Evolutionary conservation across 2,329 filamentous ascomycete species (phyloP).

Genomic region (Didymella exigua): DNA sequence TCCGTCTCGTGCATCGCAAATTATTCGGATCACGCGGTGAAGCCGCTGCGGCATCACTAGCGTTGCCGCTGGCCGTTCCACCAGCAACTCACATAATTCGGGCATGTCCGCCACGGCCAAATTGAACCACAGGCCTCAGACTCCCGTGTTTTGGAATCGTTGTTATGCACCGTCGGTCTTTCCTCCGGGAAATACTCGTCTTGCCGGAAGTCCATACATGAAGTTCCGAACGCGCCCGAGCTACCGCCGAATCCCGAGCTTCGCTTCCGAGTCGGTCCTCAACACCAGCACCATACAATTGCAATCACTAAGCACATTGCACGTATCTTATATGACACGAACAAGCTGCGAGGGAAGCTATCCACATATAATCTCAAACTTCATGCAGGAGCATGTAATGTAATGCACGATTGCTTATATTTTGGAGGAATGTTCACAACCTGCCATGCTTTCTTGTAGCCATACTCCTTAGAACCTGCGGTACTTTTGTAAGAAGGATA

Average conservation of each 20-base stretch:
- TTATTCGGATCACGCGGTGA: conserved; percentile 20
- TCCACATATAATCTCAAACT: too few relatives aligned
- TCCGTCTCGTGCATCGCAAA: conserved; percentile 25
- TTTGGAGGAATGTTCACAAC: conserved; percentile 22
- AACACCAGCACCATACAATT: neutral
- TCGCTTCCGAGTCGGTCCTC: conserved; percentile 9
- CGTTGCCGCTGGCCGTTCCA: conserved; percentile 28
- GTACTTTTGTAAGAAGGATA: conserved; percentile 28
- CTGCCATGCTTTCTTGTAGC: conserved; percentile 19
- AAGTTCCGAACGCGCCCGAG: conserved; percentile 14
- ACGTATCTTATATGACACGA: neutral
- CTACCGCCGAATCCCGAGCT: conserved; percentile 21
- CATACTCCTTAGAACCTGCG: conserved; percentile 23
- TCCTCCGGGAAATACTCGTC: neutral
- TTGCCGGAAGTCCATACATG: neutral
- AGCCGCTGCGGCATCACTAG: conserved; percentile 36
- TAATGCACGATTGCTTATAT: conserved; percentile 2
- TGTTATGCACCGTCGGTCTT: neutral
- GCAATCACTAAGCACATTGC: neutral
- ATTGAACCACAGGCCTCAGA: neutral
- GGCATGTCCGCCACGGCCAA: neutral
- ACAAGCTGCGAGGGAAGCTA: too few relatives aligned
- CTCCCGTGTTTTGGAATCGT: neutral
- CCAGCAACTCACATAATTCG: conserved; percentile 5
- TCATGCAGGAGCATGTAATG: neutral